A percentile compares a stretch with the other conserved stretches of the same genome.
Evolutionary conservation across 495 filamentous ascomycete genomes (phyloP).

Genomic region (Pseudotulostoma volvatum): DNA sequence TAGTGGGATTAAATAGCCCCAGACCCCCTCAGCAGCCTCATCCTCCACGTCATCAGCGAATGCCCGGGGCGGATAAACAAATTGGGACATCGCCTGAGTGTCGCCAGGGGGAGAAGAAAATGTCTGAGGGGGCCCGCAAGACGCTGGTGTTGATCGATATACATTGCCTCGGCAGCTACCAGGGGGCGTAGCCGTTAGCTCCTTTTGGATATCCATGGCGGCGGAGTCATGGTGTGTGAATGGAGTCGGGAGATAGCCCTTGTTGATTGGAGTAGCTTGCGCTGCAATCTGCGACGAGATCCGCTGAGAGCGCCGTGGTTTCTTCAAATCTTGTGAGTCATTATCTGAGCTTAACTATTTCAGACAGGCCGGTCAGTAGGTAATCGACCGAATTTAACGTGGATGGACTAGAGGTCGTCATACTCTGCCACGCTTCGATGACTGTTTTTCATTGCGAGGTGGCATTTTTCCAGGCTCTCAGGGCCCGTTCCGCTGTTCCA

Average conservation of each 20-base stretch:
- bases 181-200: constrained; percentile 56
- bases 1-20: constrained; percentile 85
- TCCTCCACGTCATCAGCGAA: constrained; percentile 71
- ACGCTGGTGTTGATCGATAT: constrained; percentile 27
- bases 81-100: constrained; percentile 61
- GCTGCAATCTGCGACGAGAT: constrained; percentile 34
- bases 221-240: constrained; percentile 53
- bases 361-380: not conserved
- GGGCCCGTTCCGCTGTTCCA: too few species aligned
- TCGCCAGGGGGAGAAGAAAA: constrained; percentile 51
- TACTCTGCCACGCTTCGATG: constrained; percentile 37
- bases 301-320: constrained; percentile 35
- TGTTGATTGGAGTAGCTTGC: constrained; percentile 42
- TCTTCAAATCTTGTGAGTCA: constrained; percentile 30
- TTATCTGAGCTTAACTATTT: constrained; percentile 24
- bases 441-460: constrained; percentile 33
- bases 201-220: constrained; percentile 46
- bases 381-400: not conserved
- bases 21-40: constrained; percentile 68
- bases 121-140: constrained; percentile 44
- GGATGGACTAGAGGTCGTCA: not conserved
- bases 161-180: constrained; percentile 12
- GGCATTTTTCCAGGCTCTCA: constrained; percentile 20
- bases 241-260: constrained; percentile 66
- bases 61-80: constrained; percentile 53